A percentile compares a stretch with the other conserved stretches of the same genome.
Evolutionary conservation across 345 rosid genomes (phyloP).

Genomic region (Gossypium bickii): DNA sequence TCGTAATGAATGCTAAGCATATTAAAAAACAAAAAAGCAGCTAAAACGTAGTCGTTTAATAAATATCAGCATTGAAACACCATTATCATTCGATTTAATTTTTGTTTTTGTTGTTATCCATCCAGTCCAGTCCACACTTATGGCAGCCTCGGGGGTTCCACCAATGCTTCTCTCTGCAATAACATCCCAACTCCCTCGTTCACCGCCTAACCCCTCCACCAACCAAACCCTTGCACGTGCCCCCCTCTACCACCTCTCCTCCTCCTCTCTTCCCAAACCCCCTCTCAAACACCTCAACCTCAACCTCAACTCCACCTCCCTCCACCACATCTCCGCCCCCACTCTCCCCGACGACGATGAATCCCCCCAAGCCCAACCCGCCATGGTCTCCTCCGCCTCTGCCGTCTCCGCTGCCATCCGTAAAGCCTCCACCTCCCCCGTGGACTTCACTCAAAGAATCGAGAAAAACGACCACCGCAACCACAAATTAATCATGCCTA

Average conservation of each 20-base stretch:
- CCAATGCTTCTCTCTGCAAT: conserved; percentile 53
- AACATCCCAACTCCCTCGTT: conserved; percentile 30
- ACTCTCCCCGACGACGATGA: conserved; percentile 38
- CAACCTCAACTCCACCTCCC: conserved; percentile 30
- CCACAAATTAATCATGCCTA: conserved; percentile 61
- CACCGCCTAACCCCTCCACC: conserved; percentile 8
- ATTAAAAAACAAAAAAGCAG: no score
- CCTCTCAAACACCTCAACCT: conserved; percentile 32
- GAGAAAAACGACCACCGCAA: conserved; percentile 43
- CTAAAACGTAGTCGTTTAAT: no score
- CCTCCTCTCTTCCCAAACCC: conserved; percentile 19
- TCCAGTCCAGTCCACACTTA: not conserved
- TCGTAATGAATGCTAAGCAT: no score
- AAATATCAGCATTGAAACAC: no score
- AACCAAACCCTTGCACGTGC: conserved; percentile 20
- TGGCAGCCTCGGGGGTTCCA: not conserved
- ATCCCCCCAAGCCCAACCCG: not conserved
- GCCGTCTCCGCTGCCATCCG: conserved; percentile 76
- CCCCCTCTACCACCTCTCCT: conserved; percentile 22
- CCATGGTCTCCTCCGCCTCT: conserved; percentile 60
- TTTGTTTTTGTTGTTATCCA: not conserved
- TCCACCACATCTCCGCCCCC: conserved; percentile 45
- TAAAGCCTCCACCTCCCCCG: conserved; percentile 56
- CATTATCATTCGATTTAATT: no score
- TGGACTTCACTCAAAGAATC: conserved; percentile 62